Evolutionary conservation across 768 basidiomycete species (phyloP).

Genomic region (Kwoniella shandongensis): DNA sequence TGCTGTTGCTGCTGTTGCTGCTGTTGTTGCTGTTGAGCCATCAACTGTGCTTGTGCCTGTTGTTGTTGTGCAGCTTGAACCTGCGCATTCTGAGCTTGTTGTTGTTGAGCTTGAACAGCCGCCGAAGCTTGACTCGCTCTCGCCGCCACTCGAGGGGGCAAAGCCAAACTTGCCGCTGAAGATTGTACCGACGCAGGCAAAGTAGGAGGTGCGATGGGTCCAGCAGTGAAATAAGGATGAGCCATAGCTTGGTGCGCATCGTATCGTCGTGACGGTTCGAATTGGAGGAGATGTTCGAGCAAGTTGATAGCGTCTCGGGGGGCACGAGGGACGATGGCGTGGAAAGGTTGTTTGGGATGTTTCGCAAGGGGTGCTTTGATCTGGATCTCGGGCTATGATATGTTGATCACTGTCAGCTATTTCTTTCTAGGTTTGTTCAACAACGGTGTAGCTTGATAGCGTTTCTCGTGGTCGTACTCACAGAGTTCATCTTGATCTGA

Average conservation of each 20-base stretch:
- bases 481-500: conserved; percentile 87
- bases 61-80: conserved; percentile 18
- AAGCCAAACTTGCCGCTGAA: conserved; percentile 39
- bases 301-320: conserved; percentile 72
- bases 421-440: neutral
- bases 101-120: conserved; percentile 46
- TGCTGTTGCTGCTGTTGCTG: conserved; percentile 38
- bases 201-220: conserved; percentile 45
- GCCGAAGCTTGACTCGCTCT: conserved; percentile 38
- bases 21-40: conserved; percentile 35
- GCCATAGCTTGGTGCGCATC: conserved; percentile 86
- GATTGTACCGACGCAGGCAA: conserved; percentile 40
- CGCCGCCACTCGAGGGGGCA: conserved; percentile 42
- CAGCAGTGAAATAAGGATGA: conserved; percentile 76
- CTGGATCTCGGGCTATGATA: conserved; percentile 43
- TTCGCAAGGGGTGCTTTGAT: conserved; percentile 42
- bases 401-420: neutral
- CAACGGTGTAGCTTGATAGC: neutral
- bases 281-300: conserved; percentile 89
- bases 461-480: conserved; percentile 49
- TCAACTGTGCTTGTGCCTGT: conserved; percentile 21
- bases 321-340: conserved; percentile 48
- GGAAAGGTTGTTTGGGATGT: conserved; percentile 51
- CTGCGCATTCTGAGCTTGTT: conserved; percentile 32
- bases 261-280: conserved; percentile 88